phyloP scores from a whole-genome alignment of 441 rosid species.

The Raphanus hybrid region DNA sequence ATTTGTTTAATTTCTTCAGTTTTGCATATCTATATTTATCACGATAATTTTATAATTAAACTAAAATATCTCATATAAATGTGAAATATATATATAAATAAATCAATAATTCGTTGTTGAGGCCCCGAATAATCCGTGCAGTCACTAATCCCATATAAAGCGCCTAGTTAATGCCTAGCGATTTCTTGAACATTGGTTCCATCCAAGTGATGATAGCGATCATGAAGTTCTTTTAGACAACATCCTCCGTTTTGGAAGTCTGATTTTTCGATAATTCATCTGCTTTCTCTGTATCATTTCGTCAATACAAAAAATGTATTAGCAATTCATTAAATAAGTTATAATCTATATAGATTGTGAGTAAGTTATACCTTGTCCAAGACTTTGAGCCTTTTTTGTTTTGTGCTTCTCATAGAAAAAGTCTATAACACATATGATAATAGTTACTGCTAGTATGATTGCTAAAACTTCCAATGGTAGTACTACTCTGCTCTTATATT shows the following conservation, averaged over 20 bases:
- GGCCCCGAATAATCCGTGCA: too few species aligned
- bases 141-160: too few species aligned
- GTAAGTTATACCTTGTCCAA: slow-evolving; percentile 21
- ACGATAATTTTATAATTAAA: too few species aligned
- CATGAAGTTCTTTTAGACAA: slow-evolving; percentile 18
- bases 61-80: too few species aligned
- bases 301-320: background rate
- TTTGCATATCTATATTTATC: too few species aligned
- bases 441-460: slow-evolving; percentile 16
- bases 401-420: background rate
- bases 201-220: background rate
- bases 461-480: background rate
- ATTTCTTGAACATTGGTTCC: background rate
- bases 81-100: too few species aligned
- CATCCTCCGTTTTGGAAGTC: slow-evolving; percentile 15
- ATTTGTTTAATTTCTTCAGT: too few species aligned
- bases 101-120: too few species aligned
- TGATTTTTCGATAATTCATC: background rate
- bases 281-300: background rate
- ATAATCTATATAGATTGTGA: background rate
- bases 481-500: background rate
- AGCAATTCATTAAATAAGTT: background rate
- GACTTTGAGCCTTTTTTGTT: slow-evolving; percentile 11
- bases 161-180: too few species aligned
- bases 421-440: background rate